Evolutionary conservation across 2,329 filamentous ascomycete species (phyloP), one percentile per base, ranked within the genome.

Genomic region (Calonectria fujianensis): DNA sequence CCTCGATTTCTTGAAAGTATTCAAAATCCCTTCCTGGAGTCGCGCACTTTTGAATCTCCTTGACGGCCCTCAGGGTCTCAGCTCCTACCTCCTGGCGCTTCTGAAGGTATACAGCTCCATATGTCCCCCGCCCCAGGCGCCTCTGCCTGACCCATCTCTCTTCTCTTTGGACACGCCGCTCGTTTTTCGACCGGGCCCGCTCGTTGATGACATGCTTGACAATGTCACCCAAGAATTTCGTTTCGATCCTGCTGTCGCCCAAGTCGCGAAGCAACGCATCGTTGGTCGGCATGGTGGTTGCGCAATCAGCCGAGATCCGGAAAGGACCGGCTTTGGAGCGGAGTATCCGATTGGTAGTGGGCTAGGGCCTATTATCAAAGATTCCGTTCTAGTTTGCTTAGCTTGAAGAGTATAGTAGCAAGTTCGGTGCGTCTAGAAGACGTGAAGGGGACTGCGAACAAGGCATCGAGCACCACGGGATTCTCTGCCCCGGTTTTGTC

Each of bases 11-110:
- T 20, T 39, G 37, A 4, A 13, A 5, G 41, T 68, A 51, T 31
- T 67, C 51, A 41, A 61, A 13, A 3, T 59, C 39, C 27, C 39
- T 16, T 9, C 63, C 61, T 18, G 10, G 27, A 3, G 32, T 18
- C 24, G 66, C 59, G 20, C 41, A 41, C 20, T 68, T 72, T 39
- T 66, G 35, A 27, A 72, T 48, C n/a, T 72, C 51, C 11, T 72
- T 67, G 14, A 72, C 61, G 10, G 61, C 69, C 16, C 69, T 50
- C 1, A 66, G 2, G 14, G 27, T 32, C 18, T 64, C 35, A 8
- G 4, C 6, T 31, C 35, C n/a, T 11, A 3, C 37, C 27, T 66
- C 2, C 11, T 48, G 31, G 1, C 59, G 11, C 14, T 50, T 66
- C n/a, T 72, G 61, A 9, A 50, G 31, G 50, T 66, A 72, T 6